These are phyloP conservation scores for Herpotrichia juniperi DNA, from an alignment of 2,329 filamentous ascomycete genomes.

Conservation along the genomic window DNA sequence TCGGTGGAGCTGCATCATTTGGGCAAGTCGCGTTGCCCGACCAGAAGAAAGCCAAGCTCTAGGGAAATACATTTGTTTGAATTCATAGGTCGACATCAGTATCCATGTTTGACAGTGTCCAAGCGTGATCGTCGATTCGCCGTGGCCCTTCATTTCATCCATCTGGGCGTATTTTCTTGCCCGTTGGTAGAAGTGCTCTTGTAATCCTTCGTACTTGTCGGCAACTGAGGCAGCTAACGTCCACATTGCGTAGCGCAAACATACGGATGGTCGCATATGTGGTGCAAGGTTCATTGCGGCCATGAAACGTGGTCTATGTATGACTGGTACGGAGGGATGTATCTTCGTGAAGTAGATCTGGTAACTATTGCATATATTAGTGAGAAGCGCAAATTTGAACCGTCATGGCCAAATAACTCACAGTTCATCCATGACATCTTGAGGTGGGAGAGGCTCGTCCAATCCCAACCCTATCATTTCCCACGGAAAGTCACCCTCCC, in stretches of 20 bases:
- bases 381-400: background rate
- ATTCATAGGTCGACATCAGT: conserved; percentile 83
- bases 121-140: conserved; percentile 85
- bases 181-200: conserved; percentile 87
- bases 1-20: conserved; percentile 93
- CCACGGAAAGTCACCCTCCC: conserved; percentile 68
- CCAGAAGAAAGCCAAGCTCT: conserved; percentile 94
- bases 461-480: conserved; percentile 83
- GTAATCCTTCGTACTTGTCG: conserved; percentile 79
- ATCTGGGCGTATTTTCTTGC: conserved; percentile 88
- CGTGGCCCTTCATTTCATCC: conserved; percentile 91
- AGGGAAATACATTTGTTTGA: conserved; percentile 97
- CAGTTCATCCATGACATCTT: conserved; percentile 85
- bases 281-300: conserved; percentile 90
- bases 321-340: conserved; percentile 83
- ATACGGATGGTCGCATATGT: conserved; percentile 82
- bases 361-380: conserved; percentile 59
- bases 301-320: conserved; percentile 86
- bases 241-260: conserved; percentile 94
- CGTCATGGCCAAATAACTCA: conserved; percentile 49
- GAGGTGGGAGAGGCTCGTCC: conserved; percentile 79
- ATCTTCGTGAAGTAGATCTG: conserved; percentile 90
- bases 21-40: conserved; percentile 75
- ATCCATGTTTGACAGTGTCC: conserved; percentile 86
- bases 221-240: conserved; percentile 84